Conservation (phyloP, 768 basidiomycete genomes). For the Lyophyllum shimeji region DNA sequence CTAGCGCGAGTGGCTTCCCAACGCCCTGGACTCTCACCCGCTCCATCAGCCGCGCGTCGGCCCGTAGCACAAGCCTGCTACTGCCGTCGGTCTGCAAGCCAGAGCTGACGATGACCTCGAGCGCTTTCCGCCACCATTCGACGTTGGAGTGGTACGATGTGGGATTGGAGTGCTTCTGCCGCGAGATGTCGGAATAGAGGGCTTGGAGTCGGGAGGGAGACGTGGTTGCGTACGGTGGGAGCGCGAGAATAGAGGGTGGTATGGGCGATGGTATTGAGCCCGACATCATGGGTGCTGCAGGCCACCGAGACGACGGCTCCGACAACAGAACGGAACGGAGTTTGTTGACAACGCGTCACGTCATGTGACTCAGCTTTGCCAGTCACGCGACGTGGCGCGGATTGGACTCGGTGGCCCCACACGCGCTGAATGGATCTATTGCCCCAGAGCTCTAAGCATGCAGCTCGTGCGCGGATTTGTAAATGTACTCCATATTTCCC, state of each 20-base stretch:
- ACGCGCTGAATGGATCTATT: too few relatives aligned
- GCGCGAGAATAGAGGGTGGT: conserved; percentile 19
- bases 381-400: neutral
- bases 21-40: conserved; percentile 62
- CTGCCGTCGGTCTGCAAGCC: conserved; percentile 47
- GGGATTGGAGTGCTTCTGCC: conserved; percentile 83
- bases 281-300: conserved; percentile 12
- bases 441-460: too few relatives aligned
- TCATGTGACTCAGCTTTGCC: neutral
- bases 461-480: too few relatives aligned
- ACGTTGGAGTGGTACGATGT: conserved; percentile 78
- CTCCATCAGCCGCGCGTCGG: conserved; percentile 53
- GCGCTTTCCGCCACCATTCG: conserved; percentile 81
- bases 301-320: neutral
- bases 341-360: neutral
- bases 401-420: too few relatives aligned
- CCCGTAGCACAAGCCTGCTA: conserved; percentile 63
- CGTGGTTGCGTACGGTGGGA: conserved; percentile 47
- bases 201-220: conserved; percentile 65
- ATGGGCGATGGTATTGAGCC: conserved; percentile 2
- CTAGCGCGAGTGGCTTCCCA: conserved; percentile 74
- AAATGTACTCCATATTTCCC: too few relatives aligned
- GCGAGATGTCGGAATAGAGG: conserved; percentile 84
- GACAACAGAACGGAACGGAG: neutral
- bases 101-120: conserved; percentile 58